Evolutionary conservation across 2,329 filamentous ascomycete genomes (phyloP), one percentile per base, ranked within the genome.

Genomic region (Trichoderma sp.): DNA sequence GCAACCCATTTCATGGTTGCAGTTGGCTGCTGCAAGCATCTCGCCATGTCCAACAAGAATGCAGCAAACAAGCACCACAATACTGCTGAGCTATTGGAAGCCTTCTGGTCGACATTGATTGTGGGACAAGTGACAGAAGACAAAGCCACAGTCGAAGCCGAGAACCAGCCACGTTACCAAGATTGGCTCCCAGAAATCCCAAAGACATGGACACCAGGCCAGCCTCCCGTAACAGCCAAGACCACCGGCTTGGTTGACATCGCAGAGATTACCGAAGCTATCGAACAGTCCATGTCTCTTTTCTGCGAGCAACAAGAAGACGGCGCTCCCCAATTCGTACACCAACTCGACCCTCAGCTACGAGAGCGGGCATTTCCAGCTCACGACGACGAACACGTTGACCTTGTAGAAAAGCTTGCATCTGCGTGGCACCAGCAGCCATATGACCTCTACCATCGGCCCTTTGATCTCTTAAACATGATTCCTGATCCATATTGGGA

Each of bases 181-280:
- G 59, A 53, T 4, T 63, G 59, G 59, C 59, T 63, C 32, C 59
- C 45, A n/a, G 34, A 63, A 39, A 39, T 53, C 19, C 48, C 59
- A 52, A 37, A 52, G 15, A 39, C 59, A 37, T 63, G 45, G 59
- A 27, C 22, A n/a, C 6, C 48, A 15, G 45, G 22, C 8, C 32
- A 53, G 17, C 59, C 45, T 63, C 59, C 45, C 5, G 19, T 63
- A 13, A 19, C 59, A 10, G 59, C 59, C 13, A 53, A 19, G 13
- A 63, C 32, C 5, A 39, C 45, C 2, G 45, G 59, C 4, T 53
- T 63, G 34, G 15, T 63, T 29, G 10, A 10, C 9, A 5, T 63
- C 22, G 59, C 59, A 37, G 45, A 63, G 59, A 39, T 37, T 9
- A 9, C 13, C 34, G 45, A 63, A 39, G 45, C 34, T 22, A n/a